phyloP scores from a whole-genome alignment of 768 basidiomycete species.

The Tricholoma saponaceum region DNA sequence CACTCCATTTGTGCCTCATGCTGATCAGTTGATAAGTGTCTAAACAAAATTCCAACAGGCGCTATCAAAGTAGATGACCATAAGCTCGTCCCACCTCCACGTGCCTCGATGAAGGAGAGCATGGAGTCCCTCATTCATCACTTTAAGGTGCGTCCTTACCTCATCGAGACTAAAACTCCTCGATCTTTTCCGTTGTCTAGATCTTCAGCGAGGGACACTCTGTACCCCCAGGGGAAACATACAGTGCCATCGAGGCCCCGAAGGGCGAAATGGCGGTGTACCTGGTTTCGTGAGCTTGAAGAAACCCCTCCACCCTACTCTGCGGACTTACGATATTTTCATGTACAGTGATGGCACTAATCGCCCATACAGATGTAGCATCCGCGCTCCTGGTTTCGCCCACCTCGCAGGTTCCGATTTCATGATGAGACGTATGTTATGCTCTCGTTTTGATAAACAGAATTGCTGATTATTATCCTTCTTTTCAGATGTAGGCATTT shows the following conservation, averaged over 20 bases:
- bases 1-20: neutral
- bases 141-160: conserved; percentile 69
- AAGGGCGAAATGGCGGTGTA: conserved; percentile 99
- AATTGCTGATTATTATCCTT: conserved; percentile 10
- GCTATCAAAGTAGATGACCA: conserved; percentile 95
- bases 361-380: conserved; percentile 95
- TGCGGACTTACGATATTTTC: neutral
- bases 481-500: conserved; percentile 38
- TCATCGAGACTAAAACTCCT: neutral
- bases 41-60: conserved; percentile 96
- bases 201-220: conserved; percentile 96
- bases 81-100: conserved; percentile 94
- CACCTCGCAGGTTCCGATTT: conserved; percentile 96
- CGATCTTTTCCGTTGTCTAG: conserved; percentile 30
- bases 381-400: conserved; percentile 94
- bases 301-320: neutral
- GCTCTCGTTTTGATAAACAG: conserved; percentile 4
- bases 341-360: conserved; percentile 80
- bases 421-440: conserved; percentile 86
- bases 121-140: conserved; percentile 99
- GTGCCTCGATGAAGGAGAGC: conserved; percentile 98
- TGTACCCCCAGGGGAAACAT: conserved; percentile 94
- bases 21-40: conserved; percentile 50
- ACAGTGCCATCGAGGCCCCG: conserved; percentile 96
- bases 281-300: conserved; percentile 76